Conservation (phyloP, 768 basidiomycete species). For the Russula vinacea region DNA sequence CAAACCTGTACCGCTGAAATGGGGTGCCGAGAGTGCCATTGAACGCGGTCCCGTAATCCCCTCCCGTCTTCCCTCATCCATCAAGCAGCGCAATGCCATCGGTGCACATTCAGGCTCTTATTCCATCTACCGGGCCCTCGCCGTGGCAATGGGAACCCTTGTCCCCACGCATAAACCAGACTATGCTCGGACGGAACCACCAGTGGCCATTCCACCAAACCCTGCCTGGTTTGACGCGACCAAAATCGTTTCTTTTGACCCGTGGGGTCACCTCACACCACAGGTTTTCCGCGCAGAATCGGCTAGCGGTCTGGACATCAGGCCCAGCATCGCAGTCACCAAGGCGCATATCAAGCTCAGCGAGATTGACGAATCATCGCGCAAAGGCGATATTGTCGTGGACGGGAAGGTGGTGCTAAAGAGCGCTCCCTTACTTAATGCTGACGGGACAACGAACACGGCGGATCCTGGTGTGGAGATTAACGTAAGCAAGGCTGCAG, state of each 20-base stretch:
- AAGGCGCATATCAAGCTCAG: conserved; percentile 92
- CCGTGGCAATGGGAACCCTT: conserved; percentile 86
- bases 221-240: conserved; percentile 69
- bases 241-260: conserved; percentile 92
- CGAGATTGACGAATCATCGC: conserved; percentile 81
- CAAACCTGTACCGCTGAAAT: conserved; percentile 69
- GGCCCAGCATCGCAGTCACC: conserved; percentile 92
- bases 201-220: conserved; percentile 72
- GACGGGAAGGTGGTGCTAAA: conserved; percentile 82
- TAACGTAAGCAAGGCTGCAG: conserved; percentile 84
- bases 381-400: conserved; percentile 64
- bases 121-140: conserved; percentile 89
- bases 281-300: conserved; percentile 61
- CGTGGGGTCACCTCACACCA: conserved; percentile 87
- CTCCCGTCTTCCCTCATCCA: conserved; percentile 75
- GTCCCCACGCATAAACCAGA: conserved; percentile 78
- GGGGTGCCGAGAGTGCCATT: conserved; percentile 68
- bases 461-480: conserved; percentile 82
- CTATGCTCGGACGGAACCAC: conserved; percentile 80
- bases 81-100: conserved; percentile 90
- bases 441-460: conserved; percentile 56
- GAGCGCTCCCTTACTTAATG: conserved; percentile 59
- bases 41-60: conserved; percentile 85
- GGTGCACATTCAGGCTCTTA: conserved; percentile 94
- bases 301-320: conserved; percentile 73